A percentile compares a stretch with the other conserved stretches of the same genome.
Conservation (phyloP, 306 rosid genomes). For the Hippophae gyantsensis region DNA sequence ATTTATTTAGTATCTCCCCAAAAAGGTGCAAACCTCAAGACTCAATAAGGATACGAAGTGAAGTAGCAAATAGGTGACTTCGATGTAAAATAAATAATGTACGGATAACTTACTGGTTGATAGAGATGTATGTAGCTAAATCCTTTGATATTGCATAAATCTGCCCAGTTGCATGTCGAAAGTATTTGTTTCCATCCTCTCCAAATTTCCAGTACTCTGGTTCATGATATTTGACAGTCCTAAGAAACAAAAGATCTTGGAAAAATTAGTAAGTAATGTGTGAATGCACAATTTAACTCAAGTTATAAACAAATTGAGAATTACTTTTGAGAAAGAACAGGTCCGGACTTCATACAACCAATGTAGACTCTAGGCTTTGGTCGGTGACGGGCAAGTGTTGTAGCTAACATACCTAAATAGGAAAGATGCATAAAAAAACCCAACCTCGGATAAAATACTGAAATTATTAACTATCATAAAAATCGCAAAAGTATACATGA, state of each 20-base stretch:
- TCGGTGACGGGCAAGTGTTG: slow-evolving; percentile 78
- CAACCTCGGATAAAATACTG: neutral
- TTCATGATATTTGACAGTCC: slow-evolving; percentile 90
- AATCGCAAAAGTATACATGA: slow-evolving; percentile 9
- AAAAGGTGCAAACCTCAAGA: neutral
- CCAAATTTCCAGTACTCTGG: slow-evolving; percentile 99
- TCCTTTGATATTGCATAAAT: slow-evolving; percentile 93
- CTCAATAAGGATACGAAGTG: neutral
- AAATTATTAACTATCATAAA: neutral
- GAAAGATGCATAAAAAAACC: slow-evolving; percentile 11
- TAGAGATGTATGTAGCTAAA: slow-evolving; percentile 79
- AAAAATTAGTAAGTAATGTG: slow-evolving; percentile 5
- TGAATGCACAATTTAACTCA: neutral
- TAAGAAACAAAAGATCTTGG: slow-evolving; percentile 15
- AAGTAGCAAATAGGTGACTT: slow-evolving; percentile 7
- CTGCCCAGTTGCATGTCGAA: slow-evolving; percentile 97
- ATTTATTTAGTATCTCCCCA: neutral
- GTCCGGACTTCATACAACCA: slow-evolving; percentile 99
- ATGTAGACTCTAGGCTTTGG: slow-evolving; percentile 91
- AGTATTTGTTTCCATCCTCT: slow-evolving; percentile 94
- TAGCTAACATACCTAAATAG: slow-evolving; percentile 65
- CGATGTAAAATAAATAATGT: neutral
- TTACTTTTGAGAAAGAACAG: slow-evolving; percentile 85
- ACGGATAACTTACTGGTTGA: slow-evolving; percentile 54
- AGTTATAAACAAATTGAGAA: slow-evolving; percentile 7